Percentiles rank a stretch among this genome's conserved stretches.
Evolutionary conservation across 768 basidiomycete genomes (phyloP).

Genomic region (Lentinula detonsa): DNA sequence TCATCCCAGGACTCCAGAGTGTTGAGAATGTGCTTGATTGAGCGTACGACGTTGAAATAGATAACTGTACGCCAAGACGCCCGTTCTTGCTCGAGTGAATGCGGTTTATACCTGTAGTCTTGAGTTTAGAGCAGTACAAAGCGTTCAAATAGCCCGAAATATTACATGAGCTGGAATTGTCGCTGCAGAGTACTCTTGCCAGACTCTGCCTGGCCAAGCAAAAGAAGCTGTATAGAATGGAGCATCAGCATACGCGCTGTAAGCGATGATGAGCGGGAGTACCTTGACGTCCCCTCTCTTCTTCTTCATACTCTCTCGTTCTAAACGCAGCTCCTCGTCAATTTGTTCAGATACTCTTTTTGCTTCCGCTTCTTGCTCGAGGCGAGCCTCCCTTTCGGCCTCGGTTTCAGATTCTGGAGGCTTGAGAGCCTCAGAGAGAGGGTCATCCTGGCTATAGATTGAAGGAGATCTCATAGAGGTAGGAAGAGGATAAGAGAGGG

Average conservation of each 20-base stretch:
- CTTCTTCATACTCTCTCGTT: conserved; percentile 59
- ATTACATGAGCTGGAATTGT: conserved; percentile 67
- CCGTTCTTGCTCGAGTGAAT: conserved; percentile 62
- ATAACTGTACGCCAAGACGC: conserved; percentile 69
- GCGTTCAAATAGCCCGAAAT: not conserved
- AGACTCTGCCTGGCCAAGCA: conserved; percentile 75
- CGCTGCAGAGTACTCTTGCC: conserved; percentile 76
- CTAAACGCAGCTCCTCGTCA: conserved; percentile 71
- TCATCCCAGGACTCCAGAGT: conserved; percentile 62
- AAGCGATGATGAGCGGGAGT: not conserved
- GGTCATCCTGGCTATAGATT: conserved; percentile 71
- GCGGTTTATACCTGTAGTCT: conserved; percentile 47
- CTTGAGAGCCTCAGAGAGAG: conserved; percentile 59
- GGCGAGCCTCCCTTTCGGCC: conserved; percentile 51
- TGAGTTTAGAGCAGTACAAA: not conserved
- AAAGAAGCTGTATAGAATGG: conserved; percentile 42
- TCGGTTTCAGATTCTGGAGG: conserved; percentile 66
- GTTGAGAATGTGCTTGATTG: conserved; percentile 61
- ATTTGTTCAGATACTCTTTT: conserved; percentile 75
- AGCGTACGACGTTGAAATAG: conserved; percentile 71
- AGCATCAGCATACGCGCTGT: not conserved
- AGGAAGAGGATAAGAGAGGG: conserved; percentile 18
- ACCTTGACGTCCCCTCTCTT: conserved; percentile 76
- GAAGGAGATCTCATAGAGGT: conserved; percentile 61
- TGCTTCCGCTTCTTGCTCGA: conserved; percentile 66